These are phyloP conservation scores for Aspergillus unguis DNA, from an alignment of 2,329 filamentous ascomycete species.

Conservation along the genomic window DNA sequence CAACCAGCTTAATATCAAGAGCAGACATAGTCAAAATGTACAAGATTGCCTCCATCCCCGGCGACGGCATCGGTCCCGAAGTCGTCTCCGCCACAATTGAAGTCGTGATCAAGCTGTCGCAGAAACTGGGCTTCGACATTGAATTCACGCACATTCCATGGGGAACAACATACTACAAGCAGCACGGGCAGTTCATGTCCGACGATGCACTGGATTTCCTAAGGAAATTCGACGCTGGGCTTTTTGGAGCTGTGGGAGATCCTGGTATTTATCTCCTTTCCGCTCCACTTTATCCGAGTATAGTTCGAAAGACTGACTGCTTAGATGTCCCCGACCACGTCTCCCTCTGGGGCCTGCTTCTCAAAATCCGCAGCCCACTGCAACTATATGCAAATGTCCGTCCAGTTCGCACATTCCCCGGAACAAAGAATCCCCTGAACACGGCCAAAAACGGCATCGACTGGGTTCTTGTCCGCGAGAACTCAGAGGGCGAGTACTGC, in stretches of 20 bases:
- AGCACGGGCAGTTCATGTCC: constrained; percentile 54
- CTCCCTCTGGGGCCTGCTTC: constrained; percentile 54
- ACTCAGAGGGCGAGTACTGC: constrained; percentile 55
- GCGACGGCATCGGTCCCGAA: constrained; percentile 63
- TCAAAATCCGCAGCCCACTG: constrained; percentile 55
- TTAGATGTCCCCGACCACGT: constrained; percentile 56
- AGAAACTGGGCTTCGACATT: constrained; percentile 46
- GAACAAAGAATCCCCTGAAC: constrained; percentile 50
- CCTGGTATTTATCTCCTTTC: constrained; percentile 39
- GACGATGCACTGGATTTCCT: constrained; percentile 50
- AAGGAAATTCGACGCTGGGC: constrained; percentile 52
- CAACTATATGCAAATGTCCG: constrained; percentile 58
- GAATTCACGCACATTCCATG: constrained; percentile 49
- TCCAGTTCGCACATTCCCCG: constrained; percentile 49
- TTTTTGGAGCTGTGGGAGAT: constrained; percentile 60
- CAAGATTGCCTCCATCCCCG: constrained; percentile 56
- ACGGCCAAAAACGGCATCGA: constrained; percentile 50
- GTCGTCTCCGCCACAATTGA: constrained; percentile 57
- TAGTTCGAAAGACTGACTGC: not conserved
- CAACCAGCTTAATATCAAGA: not conserved
- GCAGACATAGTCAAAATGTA: not conserved
- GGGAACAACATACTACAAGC: constrained; percentile 42
- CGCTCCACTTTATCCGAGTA: not conserved
- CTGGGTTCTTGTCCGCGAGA: constrained; percentile 56
- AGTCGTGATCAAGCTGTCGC: constrained; percentile 47